These are phyloP conservation scores for Dryadomyces quercus-mongolicae DNA, from an alignment of 2,329 filamentous ascomycete genomes.

Conservation along the genomic window DNA sequence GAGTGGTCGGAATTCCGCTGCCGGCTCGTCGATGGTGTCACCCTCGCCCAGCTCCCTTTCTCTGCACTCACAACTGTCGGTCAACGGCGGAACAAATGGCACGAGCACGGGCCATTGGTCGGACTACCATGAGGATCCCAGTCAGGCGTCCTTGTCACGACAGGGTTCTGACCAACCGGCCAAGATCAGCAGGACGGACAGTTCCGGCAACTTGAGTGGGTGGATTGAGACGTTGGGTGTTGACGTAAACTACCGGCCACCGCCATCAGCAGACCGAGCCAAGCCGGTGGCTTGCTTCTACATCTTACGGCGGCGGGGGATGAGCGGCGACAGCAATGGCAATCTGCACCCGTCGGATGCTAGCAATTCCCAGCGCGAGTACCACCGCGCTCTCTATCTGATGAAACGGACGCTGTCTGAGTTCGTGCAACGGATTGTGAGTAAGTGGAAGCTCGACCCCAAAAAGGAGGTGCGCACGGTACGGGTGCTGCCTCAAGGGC, in stretches of 20 bases:
- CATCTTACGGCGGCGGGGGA: constrained; percentile 44
- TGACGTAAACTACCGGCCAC: constrained; percentile 74
- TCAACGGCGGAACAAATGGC: constrained; percentile 25
- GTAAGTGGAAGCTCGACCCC: constrained; percentile 72
- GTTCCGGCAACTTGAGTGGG: constrained; percentile 55
- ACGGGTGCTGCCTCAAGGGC: constrained; percentile 58
- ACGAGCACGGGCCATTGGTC: constrained; percentile 4
- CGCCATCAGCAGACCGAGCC: constrained; percentile 45
- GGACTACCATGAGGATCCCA: constrained; percentile 7
- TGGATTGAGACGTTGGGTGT: constrained; percentile 90
- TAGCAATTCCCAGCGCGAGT: constrained; percentile 27
- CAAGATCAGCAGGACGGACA: constrained; percentile 40
- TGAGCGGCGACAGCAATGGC: constrained; percentile 14
- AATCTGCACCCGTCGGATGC: not conserved
- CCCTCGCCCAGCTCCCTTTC: constrained; percentile 56
- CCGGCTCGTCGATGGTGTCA: constrained; percentile 49
- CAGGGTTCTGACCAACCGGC: constrained; percentile 41
- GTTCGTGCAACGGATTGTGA: constrained; percentile 58
- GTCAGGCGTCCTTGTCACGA: constrained; percentile 27
- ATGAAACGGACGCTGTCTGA: constrained; percentile 64
- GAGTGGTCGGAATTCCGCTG: constrained; percentile 45
- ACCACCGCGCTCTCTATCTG: constrained; percentile 78
- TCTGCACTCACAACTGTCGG: constrained; percentile 44
- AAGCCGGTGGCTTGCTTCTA: constrained; percentile 86
- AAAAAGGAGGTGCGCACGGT: constrained; percentile 58